phyloP scores from a whole-genome alignment of 2,329 filamentous ascomycete species.

The Blastomyces percursus region DNA sequence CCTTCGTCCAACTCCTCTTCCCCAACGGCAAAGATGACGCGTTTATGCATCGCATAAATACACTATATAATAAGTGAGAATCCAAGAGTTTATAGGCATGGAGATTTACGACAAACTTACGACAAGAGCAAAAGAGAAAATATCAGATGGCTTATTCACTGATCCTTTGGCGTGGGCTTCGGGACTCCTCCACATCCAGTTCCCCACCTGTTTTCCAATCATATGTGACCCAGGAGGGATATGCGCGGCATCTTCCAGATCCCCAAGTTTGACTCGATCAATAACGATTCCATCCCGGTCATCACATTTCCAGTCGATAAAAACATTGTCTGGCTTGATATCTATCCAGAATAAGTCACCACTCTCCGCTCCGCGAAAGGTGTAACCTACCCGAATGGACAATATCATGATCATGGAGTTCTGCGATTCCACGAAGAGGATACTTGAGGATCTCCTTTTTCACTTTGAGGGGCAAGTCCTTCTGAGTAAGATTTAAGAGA shows the following conservation, averaged over 20 bases:
- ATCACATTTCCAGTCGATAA: conserved; percentile 22
- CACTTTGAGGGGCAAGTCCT: conserved; percentile 27
- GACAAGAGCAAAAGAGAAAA: conserved; percentile 29
- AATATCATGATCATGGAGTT: conserved; percentile 27
- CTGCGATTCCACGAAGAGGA: conserved; percentile 28
- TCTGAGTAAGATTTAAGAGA: conserved; percentile 35
- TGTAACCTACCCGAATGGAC: conserved; percentile 22
- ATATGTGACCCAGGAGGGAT: conserved; percentile 14
- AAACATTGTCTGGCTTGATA: conserved; percentile 28
- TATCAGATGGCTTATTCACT: conserved; percentile 24
- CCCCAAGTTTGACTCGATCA: conserved; percentile 18
- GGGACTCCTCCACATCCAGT: conserved; percentile 28
- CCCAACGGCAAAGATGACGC: conserved; percentile 32
- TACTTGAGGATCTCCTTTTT: conserved; percentile 36
- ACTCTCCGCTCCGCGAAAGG: background rate
- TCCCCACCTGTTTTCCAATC: conserved; percentile 18
- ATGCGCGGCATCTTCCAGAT: conserved; percentile 19
- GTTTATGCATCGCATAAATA: conserved; percentile 37
- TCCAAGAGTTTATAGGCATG: background rate
- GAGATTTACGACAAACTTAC: conserved; percentile 14
- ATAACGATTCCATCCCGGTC: conserved; percentile 13
- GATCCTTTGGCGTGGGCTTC: conserved; percentile 22
- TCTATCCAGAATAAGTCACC: conserved; percentile 15
- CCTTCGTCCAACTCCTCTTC: conserved; percentile 25
- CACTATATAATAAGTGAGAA: conserved; percentile 23